Evolutionary conservation across 352 stramenopile species (phyloP), one percentile per base, ranked within the genome.

Genomic region (Globisporangium perplexum): DNA sequence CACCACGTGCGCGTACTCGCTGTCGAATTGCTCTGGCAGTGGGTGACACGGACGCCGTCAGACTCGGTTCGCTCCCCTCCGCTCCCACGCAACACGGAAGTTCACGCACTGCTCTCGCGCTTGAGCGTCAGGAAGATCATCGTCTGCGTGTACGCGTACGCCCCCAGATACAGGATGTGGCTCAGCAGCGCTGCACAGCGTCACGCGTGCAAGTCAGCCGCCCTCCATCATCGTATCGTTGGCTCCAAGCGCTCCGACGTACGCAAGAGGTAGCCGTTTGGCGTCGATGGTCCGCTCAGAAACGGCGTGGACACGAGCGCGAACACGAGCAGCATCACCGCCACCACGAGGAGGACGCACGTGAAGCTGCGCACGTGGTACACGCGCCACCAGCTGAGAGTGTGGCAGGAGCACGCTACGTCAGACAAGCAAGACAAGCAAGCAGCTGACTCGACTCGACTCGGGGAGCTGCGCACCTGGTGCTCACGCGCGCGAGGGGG

Each of bases 111-210:
- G 38, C 62, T 75, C 48, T 65, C 53, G 22, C 72, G 76, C 61
- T 90, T 86, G 45, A 90, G 63, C 1, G 72, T 86, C 17, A 85
- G 56, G 53, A 81, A 90, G 20, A 86, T 63, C 76, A 88, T 90
- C 10, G 79, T 90, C 56, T 90, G 76, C 4, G 79, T 85, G 66
- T 88, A 90, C 1, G 76, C 65, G 48, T 77, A 86, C 10, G 74
- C 50, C 18, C 74, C 63, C 20, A 89, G 64, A 55, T 78, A 89
- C n/a, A 55, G 47, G 12, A 85, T 63, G 42, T 89, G 77, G 22
- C 61, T 59, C 11, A 70, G 38, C 5, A 88, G 55, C 0, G 79
- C 69, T 83, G 33, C 1, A 18, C 33, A 22, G n/a, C n/a, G n/a
- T n/a, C 4, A 11, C 6, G 26, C 26, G 26, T 5, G 26, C n/a